Conservation (phyloP, 2,329 filamentous ascomycete genomes). For the Aspergillus sp. region DNA sequence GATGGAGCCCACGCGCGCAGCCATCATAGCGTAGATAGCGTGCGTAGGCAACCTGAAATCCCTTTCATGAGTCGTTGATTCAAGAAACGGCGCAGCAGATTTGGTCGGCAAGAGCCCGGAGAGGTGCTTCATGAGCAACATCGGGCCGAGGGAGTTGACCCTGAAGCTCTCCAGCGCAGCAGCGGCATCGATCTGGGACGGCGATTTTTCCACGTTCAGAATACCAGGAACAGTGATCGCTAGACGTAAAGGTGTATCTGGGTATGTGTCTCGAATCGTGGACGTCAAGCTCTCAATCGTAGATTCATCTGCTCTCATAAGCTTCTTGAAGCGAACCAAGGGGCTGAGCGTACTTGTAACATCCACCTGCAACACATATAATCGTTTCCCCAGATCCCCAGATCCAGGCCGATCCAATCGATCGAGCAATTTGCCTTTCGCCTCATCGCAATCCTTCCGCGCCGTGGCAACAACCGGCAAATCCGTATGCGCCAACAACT, state of each 20-base stretch:
- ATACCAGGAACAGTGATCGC: conserved; percentile 70
- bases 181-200: conserved; percentile 61
- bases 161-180: conserved; percentile 67
- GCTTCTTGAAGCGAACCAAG: neutral
- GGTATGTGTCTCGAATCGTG: conserved; percentile 55
- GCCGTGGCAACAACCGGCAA: conserved; percentile 62
- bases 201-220: conserved; percentile 71
- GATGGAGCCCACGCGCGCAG: conserved; percentile 73
- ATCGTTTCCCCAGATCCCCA: conserved; percentile 41
- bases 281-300: conserved; percentile 60
- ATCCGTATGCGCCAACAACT: conserved; percentile 55
- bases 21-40: conserved; percentile 72
- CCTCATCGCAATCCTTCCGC: conserved; percentile 51
- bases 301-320: conserved; percentile 54
- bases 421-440: conserved; percentile 51
- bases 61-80: conserved; percentile 8
- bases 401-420: conserved; percentile 42
- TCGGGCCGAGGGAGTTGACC: conserved; percentile 71
- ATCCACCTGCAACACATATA: conserved; percentile 56
- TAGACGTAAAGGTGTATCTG: conserved; percentile 62
- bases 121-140: conserved; percentile 77
- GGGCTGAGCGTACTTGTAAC: conserved; percentile 50
- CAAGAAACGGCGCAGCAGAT: conserved; percentile 40
- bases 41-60: conserved; percentile 47
- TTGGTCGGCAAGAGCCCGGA: conserved; percentile 65